Base-by-base conservation (phyloP, 2,329 filamentous ascomycete species). In the Colletotrichum truncatum region DNA sequence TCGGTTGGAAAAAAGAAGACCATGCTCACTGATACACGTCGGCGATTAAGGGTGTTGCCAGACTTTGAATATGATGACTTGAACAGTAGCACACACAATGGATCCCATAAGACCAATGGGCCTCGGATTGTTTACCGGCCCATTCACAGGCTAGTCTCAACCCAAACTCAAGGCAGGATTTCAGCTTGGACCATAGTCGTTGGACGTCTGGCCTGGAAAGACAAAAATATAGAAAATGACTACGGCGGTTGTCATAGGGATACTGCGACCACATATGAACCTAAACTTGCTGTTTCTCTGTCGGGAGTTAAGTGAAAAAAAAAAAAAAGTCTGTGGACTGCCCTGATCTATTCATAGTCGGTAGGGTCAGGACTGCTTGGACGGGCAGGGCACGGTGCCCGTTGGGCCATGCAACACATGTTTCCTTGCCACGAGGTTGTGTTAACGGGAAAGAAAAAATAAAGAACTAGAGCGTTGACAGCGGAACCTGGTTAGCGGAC, bases 401-500 rank as follows among this genome's bases (percentile, higher is more conserved):
- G 53, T 14, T 21, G 16, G 54, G 28, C 25, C n/a, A 23, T 16
- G 25, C 12, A 23, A 28, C 46, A 16, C 41, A 14, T 23, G 18
- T 28, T n/a, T 14, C 34, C 41, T 16, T 25, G 8, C 32, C n/a
- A 34, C 32, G 46, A 45, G 30, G 62, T 6, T 28, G 36, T 12
- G 10, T 53, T 23, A 21, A 11, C 23, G 39, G n/a, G n/a, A n/a
- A n/a, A n/a, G n/a, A n/a, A n/a, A n/a, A n/a, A n/a, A n/a, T n/a
- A 32, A 26, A 32, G 12, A 21, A 46, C 36, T 48, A 38, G 32
- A 12, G 10, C 21, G 16, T 49, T 62, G 56, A 62, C 62, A 62
- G 62, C 62, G 62, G 62, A 61, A 51, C 57, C 57, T 28, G 41
- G 48, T 55, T 57, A 46, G 38, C 45, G 30, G 55, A 60, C 46